These are phyloP conservation scores for Verticillium albo-atrum DNA, from an alignment of 2,329 filamentous ascomycete species.

Conservation along the genomic window DNA sequence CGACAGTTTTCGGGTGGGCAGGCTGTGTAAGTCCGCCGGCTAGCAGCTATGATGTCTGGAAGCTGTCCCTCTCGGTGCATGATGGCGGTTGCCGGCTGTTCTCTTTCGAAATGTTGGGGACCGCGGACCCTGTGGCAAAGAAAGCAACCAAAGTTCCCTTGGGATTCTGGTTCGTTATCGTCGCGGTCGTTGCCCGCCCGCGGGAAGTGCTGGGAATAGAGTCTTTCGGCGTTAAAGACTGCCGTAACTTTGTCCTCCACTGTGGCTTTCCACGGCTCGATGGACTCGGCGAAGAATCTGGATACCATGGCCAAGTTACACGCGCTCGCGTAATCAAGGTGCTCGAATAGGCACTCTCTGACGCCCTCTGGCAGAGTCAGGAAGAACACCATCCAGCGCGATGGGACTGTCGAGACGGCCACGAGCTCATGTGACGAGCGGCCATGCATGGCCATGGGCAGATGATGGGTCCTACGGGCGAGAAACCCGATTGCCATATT, in stretches of 20 bases:
- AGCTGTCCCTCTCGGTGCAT: too few relatives aligned
- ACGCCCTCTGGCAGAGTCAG: background rate
- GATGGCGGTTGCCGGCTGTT: constrained; percentile 24
- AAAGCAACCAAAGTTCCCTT: constrained; percentile 9
- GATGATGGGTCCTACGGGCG: background rate
- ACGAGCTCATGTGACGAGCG: too few relatives aligned
- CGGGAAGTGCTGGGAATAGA: constrained; percentile 34
- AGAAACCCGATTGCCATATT: background rate
- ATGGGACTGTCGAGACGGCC: background rate
- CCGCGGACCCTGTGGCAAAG: constrained; percentile 35
- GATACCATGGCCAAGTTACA: background rate
- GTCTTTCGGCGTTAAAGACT: constrained; percentile 34
- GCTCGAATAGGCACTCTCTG: background rate
- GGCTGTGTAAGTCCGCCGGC: background rate
- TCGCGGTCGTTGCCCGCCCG: constrained; percentile 27
- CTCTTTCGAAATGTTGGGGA: constrained; percentile 32
- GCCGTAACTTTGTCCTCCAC: constrained; percentile 31
- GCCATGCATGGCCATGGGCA: background rate
- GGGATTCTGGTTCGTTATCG: constrained; percentile 36
- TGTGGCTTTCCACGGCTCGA: constrained; percentile 15
- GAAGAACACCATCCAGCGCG: background rate
- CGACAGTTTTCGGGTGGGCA: background rate
- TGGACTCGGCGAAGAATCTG: background rate
- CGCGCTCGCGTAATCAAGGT: background rate
- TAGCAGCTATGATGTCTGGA: background rate